A percentile compares a stretch with the other conserved stretches of the same genome.
These are phyloP conservation scores for Paraleonurus japonicus DNA, from an alignment of 257 asterid species.

Conservation along the genomic window DNA sequence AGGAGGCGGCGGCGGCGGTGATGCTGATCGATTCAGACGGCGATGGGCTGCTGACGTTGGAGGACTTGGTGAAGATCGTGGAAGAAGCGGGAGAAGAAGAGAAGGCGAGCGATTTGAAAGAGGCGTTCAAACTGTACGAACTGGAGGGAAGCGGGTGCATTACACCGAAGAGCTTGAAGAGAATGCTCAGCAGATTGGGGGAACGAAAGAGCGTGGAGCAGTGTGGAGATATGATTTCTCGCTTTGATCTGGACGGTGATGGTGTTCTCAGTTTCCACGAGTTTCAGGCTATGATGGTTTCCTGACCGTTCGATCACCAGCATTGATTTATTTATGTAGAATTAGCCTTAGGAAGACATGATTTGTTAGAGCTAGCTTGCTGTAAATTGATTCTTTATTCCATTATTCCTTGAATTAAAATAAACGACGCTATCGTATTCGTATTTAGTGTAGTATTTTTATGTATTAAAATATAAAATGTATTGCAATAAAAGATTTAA, in stretches of 20 bases:
- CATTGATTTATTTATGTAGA: too few species aligned
- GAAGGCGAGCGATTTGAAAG: slow-evolving; percentile 40
- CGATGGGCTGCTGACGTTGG: slow-evolving; percentile 50
- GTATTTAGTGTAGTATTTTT: too few species aligned
- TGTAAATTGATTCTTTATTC: too few species aligned
- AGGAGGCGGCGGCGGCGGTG: slow-evolving; percentile 51
- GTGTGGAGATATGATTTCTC: slow-evolving; percentile 50
- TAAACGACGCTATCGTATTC: too few species aligned
- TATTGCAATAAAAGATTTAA: too few species aligned
- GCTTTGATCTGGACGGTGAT: slow-evolving; percentile 56
- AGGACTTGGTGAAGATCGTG: slow-evolving; percentile 47
- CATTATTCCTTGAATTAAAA: too few species aligned
- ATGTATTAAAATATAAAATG: too few species aligned
- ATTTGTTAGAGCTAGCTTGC: too few species aligned
- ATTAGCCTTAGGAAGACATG: too few species aligned
- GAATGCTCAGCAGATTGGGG: slow-evolving; percentile 57
- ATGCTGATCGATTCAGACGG: slow-evolving; percentile 50
- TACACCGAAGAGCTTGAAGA: slow-evolving; percentile 55
- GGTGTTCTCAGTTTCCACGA: slow-evolving; percentile 61
- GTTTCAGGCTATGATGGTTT: slow-evolving; percentile 56
- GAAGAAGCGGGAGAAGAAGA: slow-evolving; percentile 54
- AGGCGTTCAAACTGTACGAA: slow-evolving; percentile 55
- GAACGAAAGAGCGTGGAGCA: slow-evolving; percentile 44
- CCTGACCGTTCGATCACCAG: background rate
- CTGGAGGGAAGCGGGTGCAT: slow-evolving; percentile 57